Evolutionary conservation across 306 rosid species (phyloP), one percentile per base, ranked within the genome.

Genomic region (Rosa chinensis): DNA sequence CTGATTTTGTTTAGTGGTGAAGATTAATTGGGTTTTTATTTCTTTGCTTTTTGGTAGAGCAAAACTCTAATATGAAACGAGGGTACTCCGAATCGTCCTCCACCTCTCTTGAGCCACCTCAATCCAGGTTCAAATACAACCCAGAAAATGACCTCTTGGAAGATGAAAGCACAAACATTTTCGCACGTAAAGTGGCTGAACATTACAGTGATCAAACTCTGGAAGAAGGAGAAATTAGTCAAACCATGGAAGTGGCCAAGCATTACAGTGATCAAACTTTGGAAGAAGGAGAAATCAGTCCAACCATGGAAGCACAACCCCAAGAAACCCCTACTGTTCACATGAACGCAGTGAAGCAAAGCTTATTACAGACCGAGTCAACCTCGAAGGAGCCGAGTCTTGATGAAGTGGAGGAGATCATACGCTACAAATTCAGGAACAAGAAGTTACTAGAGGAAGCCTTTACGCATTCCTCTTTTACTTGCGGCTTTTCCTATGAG

Each of bases 371-470:
- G 67, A 28, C 67, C 0, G 18, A 4, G 68, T 5, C 68, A 32
- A 63, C 40, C 32, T 58, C 64, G 13, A 58, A 58, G 43, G 68
- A 28, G 4, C 68, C 43, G 13, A 64, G 70, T 68, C 79, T 89
- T 0, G 70, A 78, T 0, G 88, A 82, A 18, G 81, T 91, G 0
- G 93, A 89, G 79, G 72, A 56, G 52, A 88, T 86, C 45, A 21
- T 91, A 0, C 77, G 86, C 2, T 91, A 89, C 79, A 42, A 42
- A 32, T 91, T 91, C 67, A 75, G 74, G 73, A 77, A 89, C 28
- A 88, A 79, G 66, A 2, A 25, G 6, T 74, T 91, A 12, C 40
- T 91, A 17, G 86, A 86, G 32, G 84, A 91, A 73, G 97, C 97
- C 8, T 89, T 89, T 11, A 91, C 93, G 0, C 89, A 89, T 70